Base-by-base conservation (phyloP, 129 eudicot species). In the Saposhnikovia divaricata region DNA sequence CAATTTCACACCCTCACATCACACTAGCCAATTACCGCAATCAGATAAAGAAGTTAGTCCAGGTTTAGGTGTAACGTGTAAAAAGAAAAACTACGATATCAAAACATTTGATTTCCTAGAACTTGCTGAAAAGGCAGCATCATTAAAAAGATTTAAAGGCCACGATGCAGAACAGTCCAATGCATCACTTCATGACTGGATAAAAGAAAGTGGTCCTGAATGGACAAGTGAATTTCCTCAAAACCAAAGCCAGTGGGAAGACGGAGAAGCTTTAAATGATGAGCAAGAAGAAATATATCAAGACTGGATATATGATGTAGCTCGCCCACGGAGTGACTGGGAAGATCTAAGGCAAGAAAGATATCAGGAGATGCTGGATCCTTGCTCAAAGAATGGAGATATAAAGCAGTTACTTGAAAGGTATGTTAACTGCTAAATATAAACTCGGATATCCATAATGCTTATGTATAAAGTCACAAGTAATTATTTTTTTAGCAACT, bases 321-420 rank as follows among this genome's bases (percentile, higher is more conserved):
- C 97, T 40, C 92, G 97, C 71, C 98, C 98, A 8, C 85, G 85
- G 43, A 86, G 93, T 77, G 85, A 88, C 55, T 93, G 98, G 98
- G 98, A 93, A 82, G 85, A 44, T 78, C 85, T 90, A 71, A 91
- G 97, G 79, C 90, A 88, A 80, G 89, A 80, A 74, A 82, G 98
- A 83, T 91, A 93, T 74, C 87, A 87, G 45, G 98, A 93, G 78
- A 90, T 93, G 91, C 90, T 87, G 80, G 88, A 88, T 81, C 88
- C 89, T 72, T 86, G 27, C 82, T 40, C 77, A 37, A 77, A 85
- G 59, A 87, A 91, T 72, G 81, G 83, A 72, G 98, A 93, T n/a
- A 87, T 93, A 68, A 85, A 86, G 8, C 71, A 72, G 42, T 93
- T 93, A 45, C 86, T 93, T 78, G 73, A 85, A 80, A 91, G 95